These are phyloP conservation scores for Eutrema japonicum DNA, from an alignment of 345 rosid genomes.

Conservation along the genomic window DNA sequence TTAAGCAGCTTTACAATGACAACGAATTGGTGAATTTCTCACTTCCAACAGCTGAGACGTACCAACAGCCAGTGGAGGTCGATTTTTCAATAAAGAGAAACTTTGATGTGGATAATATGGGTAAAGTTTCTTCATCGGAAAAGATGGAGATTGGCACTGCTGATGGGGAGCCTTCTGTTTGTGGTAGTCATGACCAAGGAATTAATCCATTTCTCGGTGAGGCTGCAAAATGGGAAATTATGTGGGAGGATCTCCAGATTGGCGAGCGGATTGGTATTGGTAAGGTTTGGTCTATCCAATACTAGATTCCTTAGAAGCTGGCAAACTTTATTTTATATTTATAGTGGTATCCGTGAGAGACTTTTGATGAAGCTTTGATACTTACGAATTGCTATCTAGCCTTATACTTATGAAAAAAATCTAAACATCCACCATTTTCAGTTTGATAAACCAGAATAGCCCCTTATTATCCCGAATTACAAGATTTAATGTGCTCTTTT, in stretches of 20 bases:
- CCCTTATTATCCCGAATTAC: background rate
- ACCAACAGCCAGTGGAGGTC: conserved; percentile 48
- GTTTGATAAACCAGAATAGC: conserved; percentile 22
- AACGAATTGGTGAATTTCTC: conserved; percentile 41
- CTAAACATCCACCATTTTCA: conserved; percentile 18
- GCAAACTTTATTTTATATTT: background rate
- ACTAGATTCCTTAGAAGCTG: conserved; percentile 10
- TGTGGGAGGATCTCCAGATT: conserved; percentile 92
- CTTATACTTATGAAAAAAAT: conserved; percentile 21
- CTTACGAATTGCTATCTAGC: conserved; percentile 1
- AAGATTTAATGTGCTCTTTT: conserved; percentile 24
- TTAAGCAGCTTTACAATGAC: conserved; percentile 17
- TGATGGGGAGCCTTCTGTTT: conserved; percentile 41
- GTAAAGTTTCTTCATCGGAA: conserved; percentile 47
- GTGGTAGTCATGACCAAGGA: conserved; percentile 55
- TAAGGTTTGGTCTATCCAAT: conserved; percentile 48
- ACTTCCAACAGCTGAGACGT: conserved; percentile 46
- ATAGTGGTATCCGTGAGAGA: conserved; percentile 14
- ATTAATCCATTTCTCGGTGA: conserved; percentile 73
- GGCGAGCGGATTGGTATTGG: conserved; percentile 99
- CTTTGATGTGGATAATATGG: conserved; percentile 39
- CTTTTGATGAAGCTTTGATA: conserved; percentile 9
- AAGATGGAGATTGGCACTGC: conserved; percentile 41
- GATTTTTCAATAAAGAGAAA: conserved; percentile 28
- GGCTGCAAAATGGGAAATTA: conserved; percentile 89